Evolutionary conservation across 2,329 filamentous ascomycete genomes (phyloP).

Genomic region (Fragosphaeria purpurea): DNA sequence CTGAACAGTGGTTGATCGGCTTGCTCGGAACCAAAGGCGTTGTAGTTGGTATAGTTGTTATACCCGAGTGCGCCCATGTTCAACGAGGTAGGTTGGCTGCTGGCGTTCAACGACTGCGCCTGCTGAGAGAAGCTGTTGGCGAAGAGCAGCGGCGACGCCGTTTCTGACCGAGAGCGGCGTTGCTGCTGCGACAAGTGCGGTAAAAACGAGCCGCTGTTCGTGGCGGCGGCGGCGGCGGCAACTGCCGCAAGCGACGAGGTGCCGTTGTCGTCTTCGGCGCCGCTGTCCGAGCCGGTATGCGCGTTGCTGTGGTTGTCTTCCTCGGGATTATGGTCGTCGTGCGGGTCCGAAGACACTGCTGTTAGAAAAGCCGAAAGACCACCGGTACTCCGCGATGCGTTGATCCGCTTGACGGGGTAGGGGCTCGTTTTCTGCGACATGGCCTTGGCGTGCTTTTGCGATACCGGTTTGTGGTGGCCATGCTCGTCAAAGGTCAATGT

Average conservation of each 20-base stretch:
- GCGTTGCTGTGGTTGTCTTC: conserved; percentile 16
- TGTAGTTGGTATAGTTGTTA: conserved; percentile 31
- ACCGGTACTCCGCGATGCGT: conserved; percentile 45
- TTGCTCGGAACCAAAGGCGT: conserved; percentile 38
- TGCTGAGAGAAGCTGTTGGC: conserved; percentile 18
- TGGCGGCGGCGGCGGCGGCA: conserved; percentile 26
- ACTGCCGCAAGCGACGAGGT: background rate
- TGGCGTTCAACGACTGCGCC: conserved; percentile 26
- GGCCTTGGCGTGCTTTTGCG: conserved; percentile 49
- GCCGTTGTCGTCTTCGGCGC: conserved; percentile 7
- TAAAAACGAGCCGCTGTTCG: conserved; percentile 7
- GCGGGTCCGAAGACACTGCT: conserved; percentile 26
- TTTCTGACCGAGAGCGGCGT: conserved; percentile 50
- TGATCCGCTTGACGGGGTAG: conserved; percentile 49
- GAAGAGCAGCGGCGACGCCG: conserved; percentile 49
- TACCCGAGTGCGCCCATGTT: conserved; percentile 49
- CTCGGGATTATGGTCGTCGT: conserved; percentile 24
- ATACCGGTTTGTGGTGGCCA: conserved; percentile 51
- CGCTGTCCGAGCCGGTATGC: conserved; percentile 9
- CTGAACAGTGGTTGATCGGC: conserved; percentile 50
- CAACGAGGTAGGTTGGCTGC: conserved; percentile 43
- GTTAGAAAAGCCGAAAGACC: conserved; percentile 27
- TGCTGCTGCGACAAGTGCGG: conserved; percentile 22
- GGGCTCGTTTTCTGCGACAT: conserved; percentile 52
- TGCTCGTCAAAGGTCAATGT: conserved; percentile 51